Evolutionary conservation across 306 rosid species (phyloP), one percentile per base, ranked within the genome.

Genomic region (Glycine soja): DNA sequence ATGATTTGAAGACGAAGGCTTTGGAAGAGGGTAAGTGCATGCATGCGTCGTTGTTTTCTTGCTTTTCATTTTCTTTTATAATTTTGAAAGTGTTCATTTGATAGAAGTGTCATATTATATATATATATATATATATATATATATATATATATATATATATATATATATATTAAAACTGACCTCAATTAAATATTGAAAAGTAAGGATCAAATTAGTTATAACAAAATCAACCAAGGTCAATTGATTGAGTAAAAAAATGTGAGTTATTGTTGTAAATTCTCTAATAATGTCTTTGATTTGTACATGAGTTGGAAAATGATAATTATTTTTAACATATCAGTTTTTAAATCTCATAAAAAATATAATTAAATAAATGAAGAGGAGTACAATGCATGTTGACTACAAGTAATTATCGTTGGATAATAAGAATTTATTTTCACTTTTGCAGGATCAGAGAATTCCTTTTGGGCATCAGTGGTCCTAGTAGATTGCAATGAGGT

Each of bases 401-500:
- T 15, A 14, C 65, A 59, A 59, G 66, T 59, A 59, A 19, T 58
- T 19, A 1, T 8, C 7, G 3, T 24, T 8, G 14, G 2, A 18
- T 18, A 36, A 19, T 59, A 61, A 24, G 67, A 61, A 24, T 10
- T 34, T 58, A 11, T 32, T 13, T 64, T 13, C 6, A 6, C 11
- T 64, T 64, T 13, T 65, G 48, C 71, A 65, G 71, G 70, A 64
- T 36, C 18, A 36, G 34, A 40, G 7, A 40, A n/a, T n/a, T n/a
- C 30, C 30, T n/a, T 66, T 40, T 11, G 30, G 32, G 51, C 24
- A 66, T 38, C 50, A 2, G 50, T 65, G 50, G 71, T 65, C 3
- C 0, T 0, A n/a, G 71, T 65, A 10, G 4, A 65, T 65, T 3
- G 13, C 12, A 40, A 7, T 1, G 51, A 65, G 72, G 72, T 66